Base-by-base conservation (phyloP, 2,329 filamentous ascomycete species). In the Fusarium secorum region DNA sequence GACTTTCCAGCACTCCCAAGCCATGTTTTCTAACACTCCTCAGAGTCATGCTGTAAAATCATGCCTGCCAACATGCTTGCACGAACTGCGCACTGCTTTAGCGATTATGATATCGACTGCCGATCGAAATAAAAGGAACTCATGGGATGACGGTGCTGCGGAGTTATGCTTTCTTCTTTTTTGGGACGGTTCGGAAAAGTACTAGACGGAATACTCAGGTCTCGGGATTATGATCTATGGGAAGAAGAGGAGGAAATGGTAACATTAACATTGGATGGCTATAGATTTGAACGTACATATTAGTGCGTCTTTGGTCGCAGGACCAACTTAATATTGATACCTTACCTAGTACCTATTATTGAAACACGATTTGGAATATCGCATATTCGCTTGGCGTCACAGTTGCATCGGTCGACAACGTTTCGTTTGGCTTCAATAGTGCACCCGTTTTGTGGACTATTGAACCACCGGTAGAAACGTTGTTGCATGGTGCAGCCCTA, bases 241-340 rank as follows among this genome's bases (percentile, higher is more conserved):
- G 59, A 74, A 64, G 53, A 57, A 59, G 74, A 74, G 70, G 69
- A 64, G 68, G 70, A 66, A 68, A 49, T 56, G 66, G 64, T 60
- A 71, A 74, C 62, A 72, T 60, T 60, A 56, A 56, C 38, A 33
- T 38, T 56, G 53, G 49, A 53, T 41, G 49, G 35, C 49, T 62
- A 76, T 76, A 76, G 74, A 75, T 48, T 62, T 61, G 64, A 68
- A 63, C 71, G 74, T 73, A 73, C 75, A 66, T 61, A 70, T 54
- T 55, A 68, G 68, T 74, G 63, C 72, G 71, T 65, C 36, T 48
- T 38, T 57, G 70, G 70, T 72, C 70, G 38, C 70, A 57, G 52
- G 70, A 62, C 64, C 66, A 45, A 68, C 62, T 62, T 73, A 72
- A 72, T 72, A 59, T 65, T 69, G 64, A 66, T 64, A 63, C 68